Percentiles rank a stretch among this genome's conserved stretches.
Evolutionary conservation across 768 basidiomycete genomes (phyloP).

Genomic region (Candolleomyces efflorescens): DNA sequence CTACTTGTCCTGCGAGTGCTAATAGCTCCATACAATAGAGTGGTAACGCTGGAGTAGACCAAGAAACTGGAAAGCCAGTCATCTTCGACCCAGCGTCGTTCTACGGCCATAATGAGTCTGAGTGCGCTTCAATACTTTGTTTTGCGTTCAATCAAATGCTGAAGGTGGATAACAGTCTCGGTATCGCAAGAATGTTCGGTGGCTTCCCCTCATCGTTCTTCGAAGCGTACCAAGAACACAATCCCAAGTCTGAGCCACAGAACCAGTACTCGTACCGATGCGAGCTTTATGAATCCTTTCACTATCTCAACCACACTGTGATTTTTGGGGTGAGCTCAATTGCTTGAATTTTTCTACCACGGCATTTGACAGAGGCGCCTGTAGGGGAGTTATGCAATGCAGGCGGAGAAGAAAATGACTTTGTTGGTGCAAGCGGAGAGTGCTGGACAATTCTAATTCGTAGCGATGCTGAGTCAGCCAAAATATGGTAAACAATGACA

Average conservation of each 20-base stretch:
- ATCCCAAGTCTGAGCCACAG: constrained; percentile 61
- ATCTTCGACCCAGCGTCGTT: constrained; percentile 79
- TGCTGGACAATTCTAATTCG: neutral
- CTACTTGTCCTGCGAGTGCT: neutral
- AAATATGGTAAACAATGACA: constrained; percentile 1
- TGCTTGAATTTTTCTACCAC: neutral
- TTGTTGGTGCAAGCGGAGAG: constrained; percentile 11
- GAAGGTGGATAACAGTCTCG: constrained; percentile 36
- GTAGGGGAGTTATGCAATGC: constrained; percentile 50
- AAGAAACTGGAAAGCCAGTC: constrained; percentile 48
- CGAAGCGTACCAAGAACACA: constrained; percentile 55
- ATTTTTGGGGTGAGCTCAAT: constrained; percentile 63
- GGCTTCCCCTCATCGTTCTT: constrained; percentile 67
- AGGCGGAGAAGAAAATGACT: constrained; percentile 46
- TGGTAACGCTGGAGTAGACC: constrained; percentile 67
- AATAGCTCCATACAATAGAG: constrained; percentile 38
- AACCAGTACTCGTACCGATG: constrained; percentile 60
- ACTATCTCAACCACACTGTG: constrained; percentile 79
- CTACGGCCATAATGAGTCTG: constrained; percentile 79
- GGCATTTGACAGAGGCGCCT: constrained; percentile 6
- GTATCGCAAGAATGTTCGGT: constrained; percentile 77
- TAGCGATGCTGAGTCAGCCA: neutral
- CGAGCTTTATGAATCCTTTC: constrained; percentile 75
- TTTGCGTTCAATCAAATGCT: neutral
- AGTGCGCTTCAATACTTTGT: constrained; percentile 41